phyloP scores from a whole-genome alignment of 345 rosid genomes.

The Turritis glabra region DNA sequence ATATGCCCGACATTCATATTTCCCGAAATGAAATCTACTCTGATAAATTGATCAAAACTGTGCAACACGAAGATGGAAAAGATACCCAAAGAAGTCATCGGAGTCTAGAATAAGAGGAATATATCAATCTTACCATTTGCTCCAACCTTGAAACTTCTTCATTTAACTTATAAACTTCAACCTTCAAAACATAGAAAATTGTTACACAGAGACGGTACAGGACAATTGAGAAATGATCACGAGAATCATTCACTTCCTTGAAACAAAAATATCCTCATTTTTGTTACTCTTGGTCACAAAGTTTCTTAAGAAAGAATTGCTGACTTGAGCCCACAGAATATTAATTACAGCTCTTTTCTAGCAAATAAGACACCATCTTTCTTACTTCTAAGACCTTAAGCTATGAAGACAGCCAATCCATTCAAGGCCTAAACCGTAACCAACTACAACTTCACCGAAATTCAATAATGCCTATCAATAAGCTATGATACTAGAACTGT shows the following conservation, averaged over 20 bases:
- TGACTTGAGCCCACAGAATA: neutral
- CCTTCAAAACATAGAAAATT: conserved; percentile 11
- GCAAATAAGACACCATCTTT: neutral
- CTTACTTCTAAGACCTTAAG: conserved; percentile 8
- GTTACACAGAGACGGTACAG: neutral
- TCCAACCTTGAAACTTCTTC: conserved; percentile 39
- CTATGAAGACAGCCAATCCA: neutral
- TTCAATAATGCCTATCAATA: neutral
- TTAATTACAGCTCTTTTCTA: neutral
- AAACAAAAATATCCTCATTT: neutral
- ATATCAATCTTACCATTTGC: conserved; percentile 30
- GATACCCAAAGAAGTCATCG: neutral
- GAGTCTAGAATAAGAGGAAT: neutral
- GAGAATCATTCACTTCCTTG: conserved; percentile 4
- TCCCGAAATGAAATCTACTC: neutral
- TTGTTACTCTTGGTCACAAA: neutral
- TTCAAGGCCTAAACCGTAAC: neutral
- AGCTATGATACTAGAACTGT: neutral
- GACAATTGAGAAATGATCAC: conserved; percentile 2
- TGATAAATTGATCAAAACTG: neutral
- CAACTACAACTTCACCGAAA: neutral
- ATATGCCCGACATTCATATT: neutral
- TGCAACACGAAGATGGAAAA: neutral
- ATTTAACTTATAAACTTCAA: conserved; percentile 29
- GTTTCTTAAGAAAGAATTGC: neutral